Conservation (phyloP, 176 grass and related monocot genomes). For the Alopecurus myosuroides region DNA sequence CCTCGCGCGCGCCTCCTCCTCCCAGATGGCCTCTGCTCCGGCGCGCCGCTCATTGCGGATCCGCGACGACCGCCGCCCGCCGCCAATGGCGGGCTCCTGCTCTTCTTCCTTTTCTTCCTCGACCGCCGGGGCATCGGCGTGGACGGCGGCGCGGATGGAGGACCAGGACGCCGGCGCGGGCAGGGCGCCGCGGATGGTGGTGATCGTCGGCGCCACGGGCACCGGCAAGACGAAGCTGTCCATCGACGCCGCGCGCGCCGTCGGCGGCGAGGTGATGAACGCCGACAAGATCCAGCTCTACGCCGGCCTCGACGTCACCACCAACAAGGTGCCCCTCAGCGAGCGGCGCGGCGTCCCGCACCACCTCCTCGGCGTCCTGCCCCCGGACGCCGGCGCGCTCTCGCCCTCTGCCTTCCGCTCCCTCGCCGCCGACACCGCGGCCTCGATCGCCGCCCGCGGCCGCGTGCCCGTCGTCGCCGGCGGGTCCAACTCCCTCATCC, state of each 20-base stretch:
- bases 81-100: background rate
- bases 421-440: conserved; percentile 10
- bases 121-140: background rate
- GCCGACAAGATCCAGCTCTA: conserved; percentile 86
- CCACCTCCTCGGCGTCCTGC: conserved; percentile 60
- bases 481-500: conserved; percentile 78
- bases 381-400: conserved; percentile 51
- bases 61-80: background rate
- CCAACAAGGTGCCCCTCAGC: conserved; percentile 52
- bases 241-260: conserved; percentile 42
- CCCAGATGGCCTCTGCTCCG: background rate
- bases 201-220: conserved; percentile 69
- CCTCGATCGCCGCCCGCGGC: conserved; percentile 4
- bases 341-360: conserved; percentile 67
- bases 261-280: conserved; percentile 70
- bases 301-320: conserved; percentile 65
- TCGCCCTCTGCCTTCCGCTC: conserved; percentile 19
- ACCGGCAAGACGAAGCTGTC: conserved; percentile 84
- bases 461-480: conserved; percentile 58
- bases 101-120: background rate
- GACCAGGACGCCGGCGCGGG: background rate
- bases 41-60: conserved; percentile 2
- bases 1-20: background rate
- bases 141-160: background rate
- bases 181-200: conserved; percentile 40